Evolutionary conservation across 768 basidiomycete genomes (phyloP), one percentile per base, ranked within the genome.

Genomic region (Xanthoconium purpureum): DNA sequence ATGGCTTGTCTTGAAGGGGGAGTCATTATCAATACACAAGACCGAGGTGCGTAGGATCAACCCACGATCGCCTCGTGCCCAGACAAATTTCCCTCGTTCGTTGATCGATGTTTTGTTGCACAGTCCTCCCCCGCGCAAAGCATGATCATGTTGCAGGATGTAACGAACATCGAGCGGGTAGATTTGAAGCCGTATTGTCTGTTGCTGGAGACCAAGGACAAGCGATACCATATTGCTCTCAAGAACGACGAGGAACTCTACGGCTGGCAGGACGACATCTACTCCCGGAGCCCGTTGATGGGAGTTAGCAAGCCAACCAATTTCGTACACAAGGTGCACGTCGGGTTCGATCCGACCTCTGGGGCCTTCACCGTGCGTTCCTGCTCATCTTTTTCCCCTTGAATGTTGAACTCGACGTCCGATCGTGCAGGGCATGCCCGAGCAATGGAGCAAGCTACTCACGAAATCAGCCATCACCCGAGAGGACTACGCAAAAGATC

Each of bases 201-300:
- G 0, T 76, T 93, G 15, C 73, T 99, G 20, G 92, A 94, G 65
- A 86, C 89, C 6, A 89, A 87, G 65, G 89, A 93, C 55, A 91
- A 89, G 70, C 84, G 88, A 38, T 88, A 84, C 66, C 88, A 82
- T 68, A 74, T 95, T 47, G 84, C 91, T 3, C 77, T 97, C 59
- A 97, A 95, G 76, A 91, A 80, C 61, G 95, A 99, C 68, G 93
- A 95, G 63, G 96, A 99, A 66, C 80, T 99, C n/a, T 99, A 99
- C 65, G 87, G 87, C 17, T 98, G 95, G 95, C 91, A 95, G 71
- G 96, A 99, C 67, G 95, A 97, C 69, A 88, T 99, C 57, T 98
- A 98, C 74, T 84, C 84, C 6, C 83, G 94, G 46, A 92, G 90
- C 66, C 94, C 95, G 3, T 78, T 94, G 47, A 91, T 95, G 86